Base-by-base conservation (phyloP, 495 filamentous ascomycete species). In the Mytilinidion resinicola region DNA sequence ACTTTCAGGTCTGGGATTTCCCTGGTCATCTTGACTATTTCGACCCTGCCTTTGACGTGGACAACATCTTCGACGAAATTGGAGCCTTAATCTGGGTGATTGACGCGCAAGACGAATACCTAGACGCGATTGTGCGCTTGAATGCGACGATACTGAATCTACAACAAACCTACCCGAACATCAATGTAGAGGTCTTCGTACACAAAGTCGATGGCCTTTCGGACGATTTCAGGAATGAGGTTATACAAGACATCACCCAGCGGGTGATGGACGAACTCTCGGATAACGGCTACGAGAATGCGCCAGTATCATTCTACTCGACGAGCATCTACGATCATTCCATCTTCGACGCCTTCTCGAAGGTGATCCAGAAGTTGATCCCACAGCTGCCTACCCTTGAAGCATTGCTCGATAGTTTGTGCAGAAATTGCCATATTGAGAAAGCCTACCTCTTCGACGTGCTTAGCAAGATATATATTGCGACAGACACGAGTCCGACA, bases 361-460 rank as follows among this genome's bases (percentile, higher is more conserved):
- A 96, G 67, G 93, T 97, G 52, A 95, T 96, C 57, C 93, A 97
- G 70, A 96, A 95, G 70, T 82, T 98, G 19, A 93, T 97, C 44
- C 93, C 95, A 4, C 89, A 95, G 56, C 77, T 98, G 10, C 88
- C 90, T 1, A 91, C 89, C 17, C 83, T 97, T 38, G 95, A 98
- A 73, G 86, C 89, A 39, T 77, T 98, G 70, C 82, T 97, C 61
- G 93, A 95, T 68, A 90, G 88, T 53, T 80, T 97, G 37, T 89
- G 84, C 73, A 86, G 84, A 25, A 91, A 88, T 33, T 96, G 90
- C 68, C 85, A 87, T 6, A 96, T 98, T 65, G 91, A 97, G 68
- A 98, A 98, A 76, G 92, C 90, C 0, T 98, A 96, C 70, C 79
- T 98, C 11, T 97, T 97, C 65, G 93, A 98, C 69, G 89, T 96